These are phyloP conservation scores for Biscogniauxia sp. DNA, from an alignment of 2,329 filamentous ascomycete species.

Conservation along the genomic window DNA sequence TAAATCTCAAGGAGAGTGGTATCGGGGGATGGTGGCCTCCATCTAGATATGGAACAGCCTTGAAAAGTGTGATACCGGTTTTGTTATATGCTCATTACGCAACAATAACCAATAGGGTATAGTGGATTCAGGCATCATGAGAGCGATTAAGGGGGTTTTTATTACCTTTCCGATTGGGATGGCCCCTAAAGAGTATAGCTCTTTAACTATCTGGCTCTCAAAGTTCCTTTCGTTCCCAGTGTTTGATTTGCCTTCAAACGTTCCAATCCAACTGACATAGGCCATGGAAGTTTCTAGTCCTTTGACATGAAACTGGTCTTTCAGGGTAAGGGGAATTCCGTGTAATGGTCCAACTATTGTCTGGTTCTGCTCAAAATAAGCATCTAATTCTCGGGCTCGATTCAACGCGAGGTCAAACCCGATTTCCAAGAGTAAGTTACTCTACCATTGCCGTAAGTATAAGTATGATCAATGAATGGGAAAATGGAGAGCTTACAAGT, in stretches of 20 bases:
- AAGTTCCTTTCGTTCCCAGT: not conserved
- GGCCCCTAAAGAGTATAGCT: not conserved
- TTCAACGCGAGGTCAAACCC: not conserved
- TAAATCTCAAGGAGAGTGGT: not conserved
- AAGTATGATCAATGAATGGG: not conserved
- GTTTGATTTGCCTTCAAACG: not conserved
- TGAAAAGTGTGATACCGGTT: too few species aligned
- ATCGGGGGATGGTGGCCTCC: too few species aligned
- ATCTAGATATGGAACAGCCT: too few species aligned
- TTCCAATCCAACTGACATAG: slow-evolving; percentile 31
- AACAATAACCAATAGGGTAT: not conserved
- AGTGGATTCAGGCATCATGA: not conserved
- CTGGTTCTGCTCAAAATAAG: not conserved
- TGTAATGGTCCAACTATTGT: slow-evolving; percentile 40
- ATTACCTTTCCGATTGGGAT: not conserved
- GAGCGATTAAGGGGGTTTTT: too few species aligned
- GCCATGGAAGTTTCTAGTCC: slow-evolving; percentile 25
- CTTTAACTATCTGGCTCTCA: slow-evolving; percentile 25
- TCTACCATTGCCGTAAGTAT: not conserved
- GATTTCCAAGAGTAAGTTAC: not conserved
- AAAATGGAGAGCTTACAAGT: not conserved
- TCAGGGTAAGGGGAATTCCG: slow-evolving; percentile 25
- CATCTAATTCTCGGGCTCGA: not conserved
- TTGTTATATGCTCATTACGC: too few species aligned
- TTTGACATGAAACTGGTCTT: slow-evolving; percentile 26